These are phyloP conservation scores for Astraeus odoratus DNA, from an alignment of 768 basidiomycete species.

Conservation along the genomic window DNA sequence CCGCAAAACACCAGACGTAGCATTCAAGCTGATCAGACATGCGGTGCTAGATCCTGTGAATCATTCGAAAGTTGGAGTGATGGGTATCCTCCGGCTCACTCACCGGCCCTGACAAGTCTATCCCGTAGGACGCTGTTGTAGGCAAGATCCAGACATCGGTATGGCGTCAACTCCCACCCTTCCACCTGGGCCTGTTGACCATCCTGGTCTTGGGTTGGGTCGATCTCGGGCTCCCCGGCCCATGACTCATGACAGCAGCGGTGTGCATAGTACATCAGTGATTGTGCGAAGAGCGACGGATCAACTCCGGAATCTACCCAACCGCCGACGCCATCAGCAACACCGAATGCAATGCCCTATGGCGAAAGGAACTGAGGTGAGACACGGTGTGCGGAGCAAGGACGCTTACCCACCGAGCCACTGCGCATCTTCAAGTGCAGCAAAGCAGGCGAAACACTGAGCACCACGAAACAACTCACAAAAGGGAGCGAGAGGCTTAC, in stretches of 20 bases:
- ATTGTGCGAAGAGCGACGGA: slow-evolving; percentile 85
- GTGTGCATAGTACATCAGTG: slow-evolving; percentile 83
- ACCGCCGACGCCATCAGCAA: slow-evolving; percentile 92
- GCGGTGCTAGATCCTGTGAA: slow-evolving; percentile 76
- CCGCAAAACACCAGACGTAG: slow-evolving; percentile 65
- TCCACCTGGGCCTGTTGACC: slow-evolving; percentile 56
- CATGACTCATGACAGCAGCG: slow-evolving; percentile 65
- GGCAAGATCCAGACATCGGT: slow-evolving; percentile 65
- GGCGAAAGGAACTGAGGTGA: slow-evolving; percentile 13
- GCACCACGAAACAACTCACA: neutral
- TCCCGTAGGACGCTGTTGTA: slow-evolving; percentile 68
- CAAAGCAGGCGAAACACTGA: slow-evolving; percentile 1
- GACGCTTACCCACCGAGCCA: slow-evolving; percentile 55
- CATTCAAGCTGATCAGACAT: slow-evolving; percentile 67
- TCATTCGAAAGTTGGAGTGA: slow-evolving; percentile 1
- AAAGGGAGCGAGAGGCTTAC: slow-evolving; percentile 32
- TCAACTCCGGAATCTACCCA: slow-evolving; percentile 83
- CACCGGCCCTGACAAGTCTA: slow-evolving; percentile 48
- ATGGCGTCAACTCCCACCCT: slow-evolving; percentile 63
- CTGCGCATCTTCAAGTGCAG: slow-evolving; percentile 62
- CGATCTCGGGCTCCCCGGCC: slow-evolving; percentile 80
- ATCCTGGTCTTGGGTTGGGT: slow-evolving; percentile 68
- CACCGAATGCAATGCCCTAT: slow-evolving; percentile 75
- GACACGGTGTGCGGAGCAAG: slow-evolving; percentile 9
- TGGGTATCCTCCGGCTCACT: slow-evolving; percentile 15